Evolutionary conservation across 352 stramenopile genomes (phyloP), one percentile per base, ranked within the genome.

Genomic region (Phytophthora foliorum): DNA sequence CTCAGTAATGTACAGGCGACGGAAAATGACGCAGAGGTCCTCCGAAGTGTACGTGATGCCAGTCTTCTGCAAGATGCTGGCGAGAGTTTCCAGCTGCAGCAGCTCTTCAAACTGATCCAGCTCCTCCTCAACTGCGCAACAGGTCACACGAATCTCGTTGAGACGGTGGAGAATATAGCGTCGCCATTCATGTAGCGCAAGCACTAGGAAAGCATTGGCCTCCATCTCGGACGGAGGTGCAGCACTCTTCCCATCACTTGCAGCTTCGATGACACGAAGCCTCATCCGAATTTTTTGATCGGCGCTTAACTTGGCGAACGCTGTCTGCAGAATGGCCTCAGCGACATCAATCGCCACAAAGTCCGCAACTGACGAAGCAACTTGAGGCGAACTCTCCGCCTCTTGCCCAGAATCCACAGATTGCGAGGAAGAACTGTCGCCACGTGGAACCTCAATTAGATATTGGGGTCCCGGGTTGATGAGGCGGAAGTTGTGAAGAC

Each of bases 141-240:
- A 92, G 13, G 82, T 72, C 16, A 91, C 75, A 6, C 81, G 80
- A 3, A 95, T 59, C 31, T 92, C 84, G 58, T 90, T 86, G 50
- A 95, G 81, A 11, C 83, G 80, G n/a, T 82, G 60, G 19, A 90
- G 69, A 14, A 94, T 71, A 56, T 93, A 93, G 3, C 72, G 75
- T 34, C 88, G 80, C 86, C 88, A 95, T 58, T 95, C 88, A 16
- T 78, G 41, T 10, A 94, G 41, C 8, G 78, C 75, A 1, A 93
- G 36, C 3, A 94, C 68, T 0, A 95, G 74, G 29, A 95, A 93
- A 10, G 63, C 42, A 3, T 77, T 75, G 2, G 79, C 82, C 8
- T 84, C 66, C 14, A 92, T 76, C 16, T 62, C 25, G 0, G 32
- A 57, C 5, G 45, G 42, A 25, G 54, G 46, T 2, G 34, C 25